Percentiles rank a stretch among this genome's conserved stretches.
Conservation (phyloP, 768 basidiomycete species). For the Hypsizygus marmoreus region DNA sequence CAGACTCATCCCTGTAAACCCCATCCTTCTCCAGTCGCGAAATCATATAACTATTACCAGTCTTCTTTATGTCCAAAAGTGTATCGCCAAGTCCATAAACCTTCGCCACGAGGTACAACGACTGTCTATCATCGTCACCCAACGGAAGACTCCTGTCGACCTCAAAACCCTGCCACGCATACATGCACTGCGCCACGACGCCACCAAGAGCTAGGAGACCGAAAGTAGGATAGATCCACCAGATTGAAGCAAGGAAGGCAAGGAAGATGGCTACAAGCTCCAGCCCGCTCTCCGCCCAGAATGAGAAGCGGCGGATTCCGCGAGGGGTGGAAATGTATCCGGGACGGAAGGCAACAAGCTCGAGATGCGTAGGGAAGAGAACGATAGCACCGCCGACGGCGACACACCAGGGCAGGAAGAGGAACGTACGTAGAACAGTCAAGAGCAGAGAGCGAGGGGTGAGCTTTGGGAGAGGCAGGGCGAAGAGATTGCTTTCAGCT, state of each 20-base stretch:
- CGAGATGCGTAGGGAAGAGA: constrained; percentile 37
- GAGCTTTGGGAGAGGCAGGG: constrained; percentile 5
- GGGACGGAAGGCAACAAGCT: constrained; percentile 34
- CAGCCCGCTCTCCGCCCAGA: constrained; percentile 40
- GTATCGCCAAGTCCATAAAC: constrained; percentile 7
- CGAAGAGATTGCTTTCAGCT: constrained; percentile 1
- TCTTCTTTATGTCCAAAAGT: constrained; percentile 14
- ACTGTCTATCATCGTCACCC: constrained; percentile 43
- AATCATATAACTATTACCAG: constrained; percentile 11
- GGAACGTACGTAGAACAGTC: constrained; percentile 24
- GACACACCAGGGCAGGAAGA: constrained; percentile 49
- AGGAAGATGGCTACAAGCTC: constrained; percentile 41
- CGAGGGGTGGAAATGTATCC: constrained; percentile 29
- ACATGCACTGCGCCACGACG: constrained; percentile 27
- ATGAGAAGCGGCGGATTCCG: constrained; percentile 41
- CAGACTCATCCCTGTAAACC: neutral
- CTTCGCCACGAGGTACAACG: constrained; percentile 30
- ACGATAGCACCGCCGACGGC: constrained; percentile 44
- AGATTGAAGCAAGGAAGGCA: constrained; percentile 25
- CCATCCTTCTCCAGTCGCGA: constrained; percentile 1
- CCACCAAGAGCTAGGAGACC: constrained; percentile 27
- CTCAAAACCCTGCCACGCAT: constrained; percentile 39
- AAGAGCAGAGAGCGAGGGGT: constrained; percentile 14
- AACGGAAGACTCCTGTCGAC: constrained; percentile 34
- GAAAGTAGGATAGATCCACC: constrained; percentile 28